Evolutionary conservation across 495 filamentous ascomycete species (phyloP).

Genomic region (Penicillium paxilli): DNA sequence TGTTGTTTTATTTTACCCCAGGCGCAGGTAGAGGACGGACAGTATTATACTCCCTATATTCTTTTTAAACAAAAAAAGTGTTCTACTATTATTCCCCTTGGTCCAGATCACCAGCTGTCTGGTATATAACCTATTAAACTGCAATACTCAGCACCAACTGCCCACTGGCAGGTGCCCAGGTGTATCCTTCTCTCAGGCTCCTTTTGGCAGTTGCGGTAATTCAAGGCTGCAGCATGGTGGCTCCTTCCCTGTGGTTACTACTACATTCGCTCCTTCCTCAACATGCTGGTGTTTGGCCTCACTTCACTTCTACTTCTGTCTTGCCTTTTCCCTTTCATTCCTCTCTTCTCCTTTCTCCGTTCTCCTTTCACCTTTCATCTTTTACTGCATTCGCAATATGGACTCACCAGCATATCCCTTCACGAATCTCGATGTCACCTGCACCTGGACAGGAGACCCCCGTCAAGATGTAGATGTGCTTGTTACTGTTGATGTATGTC

Average conservation of each 20-base stretch:
- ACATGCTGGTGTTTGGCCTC: neutral
- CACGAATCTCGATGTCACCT: constrained; percentile 34
- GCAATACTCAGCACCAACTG: no score
- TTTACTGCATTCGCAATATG: no score
- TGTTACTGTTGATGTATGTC: constrained; percentile 34
- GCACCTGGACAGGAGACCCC: constrained; percentile 33
- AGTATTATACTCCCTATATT: neutral
- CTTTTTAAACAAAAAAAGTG: neutral
- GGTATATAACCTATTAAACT: no score
- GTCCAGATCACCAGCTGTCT: no score
- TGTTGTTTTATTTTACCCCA: constrained; percentile 6
- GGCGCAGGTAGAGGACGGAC: constrained; percentile 12
- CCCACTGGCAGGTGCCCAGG: no score
- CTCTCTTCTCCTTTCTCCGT: neutral
- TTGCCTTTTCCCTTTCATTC: neutral
- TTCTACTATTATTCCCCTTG: neutral
- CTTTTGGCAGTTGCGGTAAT: no score
- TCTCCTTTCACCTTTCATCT: neutral
- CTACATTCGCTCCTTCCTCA: constrained; percentile 3
- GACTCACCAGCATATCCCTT: constrained; percentile 12
- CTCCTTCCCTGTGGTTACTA: neutral
- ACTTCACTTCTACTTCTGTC: no score
- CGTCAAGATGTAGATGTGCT: constrained; percentile 25
- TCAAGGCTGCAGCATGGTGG: no score
- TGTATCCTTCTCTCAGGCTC: no score